Evolutionary conservation across 139 green algal species (phyloP), one percentile per base, ranked within the genome.

Genomic region (Closterium sp.): DNA sequence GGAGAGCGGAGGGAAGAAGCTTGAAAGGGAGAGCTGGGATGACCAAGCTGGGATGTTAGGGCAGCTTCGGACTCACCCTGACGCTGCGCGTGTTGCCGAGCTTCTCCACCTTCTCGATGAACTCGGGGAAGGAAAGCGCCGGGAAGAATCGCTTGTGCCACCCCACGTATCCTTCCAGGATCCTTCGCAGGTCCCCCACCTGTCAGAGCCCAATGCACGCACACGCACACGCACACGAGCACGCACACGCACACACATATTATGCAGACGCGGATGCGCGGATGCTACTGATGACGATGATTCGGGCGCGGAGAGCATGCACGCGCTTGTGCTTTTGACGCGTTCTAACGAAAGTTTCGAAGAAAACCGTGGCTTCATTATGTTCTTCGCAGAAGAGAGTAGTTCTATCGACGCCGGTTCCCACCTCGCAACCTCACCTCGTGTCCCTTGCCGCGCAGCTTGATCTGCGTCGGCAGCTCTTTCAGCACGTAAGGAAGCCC

Each of bases 101-200:
- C 29, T 87, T 94, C 34, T 94, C 91, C 88, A 94, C 88, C 30
- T 91, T 94, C 34, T 92, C 34, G 30, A 93, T 62, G 9, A 94
- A 94, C 73, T 94, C 89, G 3, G n/a, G 22, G 88, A 93, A 94
- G 28, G n/a, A 90, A 5, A 94, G 29, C 1, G 27, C 45, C 5
- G 91, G 91, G 86, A 93, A 94, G 34, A 93, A 22, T 29, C 21
- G 88, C 9, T 31, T 28, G 28, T 94, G 91, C 91, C 91, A 94
- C 24, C 4, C 29, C 19, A 73, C 31, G 32, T 92, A 94, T 4
- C 22, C 32, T 5, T 93, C 30, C 34, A 94, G 29, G 34, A 94
- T 50, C 30, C 88, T 70, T 9, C 88, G 2, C 27, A 94, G 88
- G 91, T 94, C 91, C n/a, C n/a, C n/a, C n/a, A n/a, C n/a, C n/a